phyloP scores from a whole-genome alignment of 305 asterid genomes.

The Fraxinus angustifolia region DNA sequence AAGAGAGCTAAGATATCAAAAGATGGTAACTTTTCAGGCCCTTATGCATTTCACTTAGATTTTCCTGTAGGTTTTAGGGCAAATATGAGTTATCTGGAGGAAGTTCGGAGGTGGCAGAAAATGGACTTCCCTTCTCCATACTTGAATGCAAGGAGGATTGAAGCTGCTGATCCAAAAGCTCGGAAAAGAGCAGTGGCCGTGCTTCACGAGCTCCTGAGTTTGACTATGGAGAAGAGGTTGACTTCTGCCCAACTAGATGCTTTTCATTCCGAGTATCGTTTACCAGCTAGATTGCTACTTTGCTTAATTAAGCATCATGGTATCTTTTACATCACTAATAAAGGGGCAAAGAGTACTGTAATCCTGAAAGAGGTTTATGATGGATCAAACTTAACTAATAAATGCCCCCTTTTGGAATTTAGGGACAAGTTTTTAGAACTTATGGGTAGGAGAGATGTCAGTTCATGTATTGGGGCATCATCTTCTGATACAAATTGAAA shows the following conservation, averaged over 20 bases:
- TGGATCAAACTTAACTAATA: conserved; percentile 55
- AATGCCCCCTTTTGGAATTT: conserved; percentile 61
- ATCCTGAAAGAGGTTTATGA: conserved; percentile 80
- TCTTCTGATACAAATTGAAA: conserved; percentile 17
- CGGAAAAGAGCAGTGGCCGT: conserved; percentile 81
- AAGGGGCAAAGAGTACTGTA: conserved; percentile 72
- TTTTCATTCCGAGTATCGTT: conserved; percentile 66
- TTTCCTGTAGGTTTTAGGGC: conserved; percentile 90
- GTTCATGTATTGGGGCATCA: conserved; percentile 26
- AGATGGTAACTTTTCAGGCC: conserved; percentile 77
- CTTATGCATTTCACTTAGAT: conserved; percentile 58
- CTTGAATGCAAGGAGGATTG: conserved; percentile 71
- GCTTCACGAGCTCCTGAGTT: conserved; percentile 90
- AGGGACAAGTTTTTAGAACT: conserved; percentile 60
- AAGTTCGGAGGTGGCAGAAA: conserved; percentile 86
- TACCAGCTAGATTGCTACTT: conserved; percentile 74
- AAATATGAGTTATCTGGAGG: conserved; percentile 68
- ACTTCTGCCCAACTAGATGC: conserved; percentile 84
- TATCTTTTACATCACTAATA: conserved; percentile 81
- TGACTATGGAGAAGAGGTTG: conserved; percentile 81
- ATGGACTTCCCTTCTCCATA: conserved; percentile 96
- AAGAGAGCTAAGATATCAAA: conserved; percentile 48
- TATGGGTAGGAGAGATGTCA: conserved; percentile 51
- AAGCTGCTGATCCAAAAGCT: conserved; percentile 66
- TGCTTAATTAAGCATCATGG: conserved; percentile 85